These are phyloP conservation scores for Penicillium roqueforti DNA, from an alignment of 495 filamentous ascomycete species.

Conservation along the genomic window DNA sequence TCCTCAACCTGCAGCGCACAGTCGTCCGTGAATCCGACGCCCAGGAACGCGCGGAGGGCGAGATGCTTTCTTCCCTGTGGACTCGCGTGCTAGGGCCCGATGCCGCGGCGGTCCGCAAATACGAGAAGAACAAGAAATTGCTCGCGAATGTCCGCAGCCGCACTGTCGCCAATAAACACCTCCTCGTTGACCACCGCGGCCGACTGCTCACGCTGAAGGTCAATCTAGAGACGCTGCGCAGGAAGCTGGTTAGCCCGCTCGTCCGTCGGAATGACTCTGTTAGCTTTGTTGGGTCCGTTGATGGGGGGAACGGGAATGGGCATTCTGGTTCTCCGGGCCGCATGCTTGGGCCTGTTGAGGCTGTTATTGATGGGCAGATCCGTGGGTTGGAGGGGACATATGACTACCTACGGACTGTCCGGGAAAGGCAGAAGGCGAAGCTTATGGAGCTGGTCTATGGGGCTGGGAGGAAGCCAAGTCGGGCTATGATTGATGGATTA, in stretches of 20 bases:
- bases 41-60: slow-evolving; percentile 72
- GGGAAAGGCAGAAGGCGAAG: slow-evolving; percentile 76
- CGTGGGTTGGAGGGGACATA: slow-evolving; percentile 73
- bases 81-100: slow-evolving; percentile 74
- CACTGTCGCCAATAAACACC: slow-evolving; percentile 79
- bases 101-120: slow-evolving; percentile 69
- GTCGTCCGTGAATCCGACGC: slow-evolving; percentile 75
- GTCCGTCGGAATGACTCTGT: slow-evolving; percentile 61
- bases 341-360: slow-evolving; percentile 51
- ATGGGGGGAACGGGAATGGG: slow-evolving; percentile 20
- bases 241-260: slow-evolving; percentile 75
- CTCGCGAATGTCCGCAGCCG: slow-evolving; percentile 72
- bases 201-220: slow-evolving; percentile 74
- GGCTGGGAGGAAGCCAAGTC: slow-evolving; percentile 38
- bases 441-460: slow-evolving; percentile 78
- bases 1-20: slow-evolving; percentile 80
- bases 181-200: slow-evolving; percentile 77
- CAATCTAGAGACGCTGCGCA: slow-evolving; percentile 70
- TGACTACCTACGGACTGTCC: slow-evolving; percentile 63
- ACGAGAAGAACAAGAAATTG: slow-evolving; percentile 75
- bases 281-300: slow-evolving; percentile 37
- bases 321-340: slow-evolving; percentile 42
- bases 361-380: slow-evolving; percentile 76
- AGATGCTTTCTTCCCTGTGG: slow-evolving; percentile 81
- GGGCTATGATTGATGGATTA: slow-evolving; percentile 25